Base-by-base conservation (phyloP, 2,329 filamentous ascomycete genomes). In the Sporothrix phasma region DNA sequence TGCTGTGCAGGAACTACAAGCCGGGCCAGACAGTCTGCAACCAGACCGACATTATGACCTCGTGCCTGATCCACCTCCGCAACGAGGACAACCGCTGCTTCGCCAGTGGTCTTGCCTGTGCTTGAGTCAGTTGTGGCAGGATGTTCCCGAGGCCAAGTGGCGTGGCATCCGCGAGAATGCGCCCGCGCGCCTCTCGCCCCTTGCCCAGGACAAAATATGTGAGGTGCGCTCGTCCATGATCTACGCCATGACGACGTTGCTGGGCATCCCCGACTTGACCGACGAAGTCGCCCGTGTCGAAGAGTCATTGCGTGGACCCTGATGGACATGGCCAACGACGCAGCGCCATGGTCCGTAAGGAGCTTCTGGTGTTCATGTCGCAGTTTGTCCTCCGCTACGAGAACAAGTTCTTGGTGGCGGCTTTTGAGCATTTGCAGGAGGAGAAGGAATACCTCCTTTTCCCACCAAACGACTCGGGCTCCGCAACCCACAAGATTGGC, bases 81-180 rank as follows among this genome's bases (percentile, higher is more conserved):
- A 94, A 97, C 72, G 84, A 88, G 64, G 88, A 95, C 67, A 97
- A 96, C 69, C 91, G 1, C 79, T 99, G 10, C 79, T 99, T 56
- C 84, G 94, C 45, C 94, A 99, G 74, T 99, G 94, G 92, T 92
- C 92, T 19, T 96, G 92, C 72, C 81, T 99, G 8, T 97, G 93
- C 75, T 85, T 99, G 67, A 96, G 93, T 73, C 93, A 97, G 78
- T 81, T 99, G 24, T 97, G 93, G 92, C 84, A 88, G 68, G 89
- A 95, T 70, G 88, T 92, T 61, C 86, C 92, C 1, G 92, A 97
- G 72, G 93, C 92, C 0, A 97, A 97, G 74, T 97, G 93, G 90
- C 85, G 89, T 69, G 94, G 91, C n/a, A 96, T 97, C 66, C 83
- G 90, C 54, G 91, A 92, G 72, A 88, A 88, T 69, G 94, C 92